Percentiles rank a stretch among this genome's conserved stretches.
Conservation (phyloP, 1,284 basidiomycete species). For the Vanrija pseudolonga region DNA sequence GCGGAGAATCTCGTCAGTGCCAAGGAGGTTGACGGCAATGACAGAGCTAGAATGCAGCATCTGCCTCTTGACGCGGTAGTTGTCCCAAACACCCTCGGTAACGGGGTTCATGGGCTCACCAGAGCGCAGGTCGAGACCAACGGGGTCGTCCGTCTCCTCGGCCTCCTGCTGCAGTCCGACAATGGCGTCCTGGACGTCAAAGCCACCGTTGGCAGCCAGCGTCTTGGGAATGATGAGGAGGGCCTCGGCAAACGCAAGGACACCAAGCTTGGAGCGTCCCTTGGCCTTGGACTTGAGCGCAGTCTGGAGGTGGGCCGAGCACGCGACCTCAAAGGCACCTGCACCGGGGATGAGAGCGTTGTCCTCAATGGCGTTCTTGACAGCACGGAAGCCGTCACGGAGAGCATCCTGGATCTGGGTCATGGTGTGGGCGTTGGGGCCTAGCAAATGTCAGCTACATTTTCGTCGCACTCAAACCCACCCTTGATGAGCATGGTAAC, state of each 20-base stretch:
- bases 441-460: slow-evolving; percentile 29
- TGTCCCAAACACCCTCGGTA: slow-evolving; percentile 96
- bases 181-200: slow-evolving; percentile 94
- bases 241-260: slow-evolving; percentile 95
- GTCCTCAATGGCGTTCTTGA: slow-evolving; percentile 97
- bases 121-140: slow-evolving; percentile 86
- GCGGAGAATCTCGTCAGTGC: slow-evolving; percentile 91
- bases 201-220: slow-evolving; percentile 91
- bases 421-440: slow-evolving; percentile 94
- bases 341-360: slow-evolving; percentile 84
- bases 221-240: slow-evolving; percentile 95
- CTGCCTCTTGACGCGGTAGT: slow-evolving; percentile 96
- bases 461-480: slow-evolving; percentile 25
- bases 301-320: slow-evolving; percentile 68
- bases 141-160: slow-evolving; percentile 87
- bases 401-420: slow-evolving; percentile 96
- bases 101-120: slow-evolving; percentile 97
- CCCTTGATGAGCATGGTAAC: slow-evolving; percentile 97
- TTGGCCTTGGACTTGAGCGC: slow-evolving; percentile 85
- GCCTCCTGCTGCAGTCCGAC: slow-evolving; percentile 84
- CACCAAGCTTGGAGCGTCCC: slow-evolving; percentile 95
- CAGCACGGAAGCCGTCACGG: slow-evolving; percentile 89
- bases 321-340: slow-evolving; percentile 96
- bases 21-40: slow-evolving; percentile 92
- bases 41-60: slow-evolving; percentile 98